Percentiles rank a stretch among this genome's conserved stretches.
These are phyloP conservation scores for Atkinsonella hypoxylon DNA, from an alignment of 2,329 filamentous ascomycete species.

Conservation along the genomic window DNA sequence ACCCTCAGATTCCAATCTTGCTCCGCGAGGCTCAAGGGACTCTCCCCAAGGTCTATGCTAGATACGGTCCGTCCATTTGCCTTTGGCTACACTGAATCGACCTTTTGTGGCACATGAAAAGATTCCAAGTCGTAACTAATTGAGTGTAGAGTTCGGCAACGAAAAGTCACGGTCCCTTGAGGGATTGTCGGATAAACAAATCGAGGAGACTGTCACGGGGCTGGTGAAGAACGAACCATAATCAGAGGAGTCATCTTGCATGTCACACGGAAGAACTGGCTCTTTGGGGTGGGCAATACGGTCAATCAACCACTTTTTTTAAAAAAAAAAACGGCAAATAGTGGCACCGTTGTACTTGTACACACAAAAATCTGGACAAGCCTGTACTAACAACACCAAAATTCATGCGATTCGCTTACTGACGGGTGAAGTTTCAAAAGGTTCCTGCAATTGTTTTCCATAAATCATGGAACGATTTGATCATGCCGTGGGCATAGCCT, in stretches of 20 bases:
- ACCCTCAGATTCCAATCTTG: slow-evolving; percentile 86
- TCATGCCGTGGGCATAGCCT: too few relatives aligned
- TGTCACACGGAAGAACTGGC: neutral
- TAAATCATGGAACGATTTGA: too few relatives aligned
- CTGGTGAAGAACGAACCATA: slow-evolving; percentile 32
- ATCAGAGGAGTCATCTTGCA: too few relatives aligned
- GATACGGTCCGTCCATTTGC: slow-evolving; percentile 57
- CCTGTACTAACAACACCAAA: neutral
- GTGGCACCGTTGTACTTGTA: neutral
- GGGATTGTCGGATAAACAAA: slow-evolving; percentile 48
- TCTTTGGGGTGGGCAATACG: neutral
- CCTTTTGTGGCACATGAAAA: neutral
- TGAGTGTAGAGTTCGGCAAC: slow-evolving; percentile 36
- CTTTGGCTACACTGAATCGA: neutral
- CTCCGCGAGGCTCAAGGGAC: slow-evolving; percentile 84
- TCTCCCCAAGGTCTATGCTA: slow-evolving; percentile 74
- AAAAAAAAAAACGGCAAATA: neutral
- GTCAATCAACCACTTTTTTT: neutral
- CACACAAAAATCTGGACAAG: neutral
- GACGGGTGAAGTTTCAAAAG: too few relatives aligned
- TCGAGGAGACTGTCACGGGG: slow-evolving; percentile 44
- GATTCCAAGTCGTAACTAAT: too few relatives aligned
- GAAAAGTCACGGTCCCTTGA: slow-evolving; percentile 47
- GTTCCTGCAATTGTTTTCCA: too few relatives aligned
- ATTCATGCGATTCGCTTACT: too few relatives aligned